Conservation (phyloP, 2,329 filamentous ascomycete genomes). For the Penicillium sp. region DNA sequence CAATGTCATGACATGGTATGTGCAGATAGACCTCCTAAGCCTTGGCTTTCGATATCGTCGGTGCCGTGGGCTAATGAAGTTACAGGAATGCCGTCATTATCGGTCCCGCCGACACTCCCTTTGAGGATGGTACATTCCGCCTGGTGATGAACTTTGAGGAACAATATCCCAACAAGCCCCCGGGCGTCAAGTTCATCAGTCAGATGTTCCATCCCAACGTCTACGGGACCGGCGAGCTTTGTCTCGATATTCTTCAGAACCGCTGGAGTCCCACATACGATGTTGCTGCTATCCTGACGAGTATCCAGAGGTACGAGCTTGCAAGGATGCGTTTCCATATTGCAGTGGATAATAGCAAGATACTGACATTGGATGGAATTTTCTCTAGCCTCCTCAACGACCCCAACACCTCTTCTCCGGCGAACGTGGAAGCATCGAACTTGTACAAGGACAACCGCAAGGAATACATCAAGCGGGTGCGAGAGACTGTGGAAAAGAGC, state of each 20-base stretch:
- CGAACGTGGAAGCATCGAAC: constrained; percentile 97
- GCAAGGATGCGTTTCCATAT: neutral
- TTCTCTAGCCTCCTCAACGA: constrained; percentile 83
- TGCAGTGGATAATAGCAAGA: neutral
- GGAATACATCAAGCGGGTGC: constrained; percentile 93
- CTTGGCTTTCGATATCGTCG: too few relatives aligned
- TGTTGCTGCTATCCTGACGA: constrained; percentile 94
- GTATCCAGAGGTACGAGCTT: constrained; percentile 83
- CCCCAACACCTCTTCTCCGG: constrained; percentile 96
- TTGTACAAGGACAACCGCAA: constrained; percentile 97
- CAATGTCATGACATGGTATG: constrained; percentile 51
- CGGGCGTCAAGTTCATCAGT: constrained; percentile 97
- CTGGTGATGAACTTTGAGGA: constrained; percentile 99
- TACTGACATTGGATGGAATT: constrained; percentile 7
- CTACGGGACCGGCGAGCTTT: constrained; percentile 94
- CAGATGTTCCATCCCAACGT: constrained; percentile 99
- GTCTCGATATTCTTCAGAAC: constrained; percentile 95
- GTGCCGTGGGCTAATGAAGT: constrained; percentile 18
- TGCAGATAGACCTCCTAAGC: neutral
- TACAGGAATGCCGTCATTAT: constrained; percentile 97
- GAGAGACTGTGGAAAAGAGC: constrained; percentile 98
- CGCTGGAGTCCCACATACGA: constrained; percentile 99
- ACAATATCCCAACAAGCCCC: constrained; percentile 97
- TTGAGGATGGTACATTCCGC: constrained; percentile 96
- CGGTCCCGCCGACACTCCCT: constrained; percentile 93